Conservation (phyloP, 345 rosid genomes). For the Eutrema japonicum region DNA sequence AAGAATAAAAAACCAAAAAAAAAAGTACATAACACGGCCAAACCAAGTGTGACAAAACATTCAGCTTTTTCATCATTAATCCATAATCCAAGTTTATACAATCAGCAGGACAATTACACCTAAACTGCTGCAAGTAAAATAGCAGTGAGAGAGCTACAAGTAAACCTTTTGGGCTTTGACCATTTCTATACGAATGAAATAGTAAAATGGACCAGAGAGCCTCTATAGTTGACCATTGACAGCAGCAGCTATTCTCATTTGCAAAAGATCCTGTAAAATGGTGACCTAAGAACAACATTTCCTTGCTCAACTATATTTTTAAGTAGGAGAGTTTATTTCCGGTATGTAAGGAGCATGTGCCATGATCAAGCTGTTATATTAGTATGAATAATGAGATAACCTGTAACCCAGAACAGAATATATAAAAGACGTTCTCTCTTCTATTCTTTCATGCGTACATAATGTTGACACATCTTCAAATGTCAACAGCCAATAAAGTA, state of each 20-base stretch:
- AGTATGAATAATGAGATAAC: slow-evolving; percentile 14
- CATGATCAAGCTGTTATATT: slow-evolving; percentile 6
- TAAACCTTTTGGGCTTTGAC: slow-evolving; percentile 23
- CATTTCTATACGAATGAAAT: slow-evolving; percentile 12
- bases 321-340: background rate
- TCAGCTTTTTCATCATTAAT: background rate
- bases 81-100: slow-evolving; percentile 15
- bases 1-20: background rate
- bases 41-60: background rate
- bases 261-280: background rate
- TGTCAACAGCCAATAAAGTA: slow-evolving; percentile 17
- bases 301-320: slow-evolving; percentile 15
- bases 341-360: slow-evolving; percentile 4
- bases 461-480: slow-evolving; percentile 10
- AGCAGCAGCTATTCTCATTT: slow-evolving; percentile 20
- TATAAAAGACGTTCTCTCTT: background rate
- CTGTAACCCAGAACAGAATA: background rate
- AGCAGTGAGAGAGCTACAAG: slow-evolving; percentile 17
- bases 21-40: slow-evolving; percentile 12
- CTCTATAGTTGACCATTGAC: slow-evolving; percentile 12
- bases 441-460: background rate
- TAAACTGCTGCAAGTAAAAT: background rate
- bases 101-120: slow-evolving; percentile 15
- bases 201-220: slow-evolving; percentile 1
- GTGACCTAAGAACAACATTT: slow-evolving; percentile 26